Evolutionary conservation across 345 rosid genomes (phyloP), one percentile per base, ranked within the genome.

Genomic region (Eucalyptus sideroxylon): DNA sequence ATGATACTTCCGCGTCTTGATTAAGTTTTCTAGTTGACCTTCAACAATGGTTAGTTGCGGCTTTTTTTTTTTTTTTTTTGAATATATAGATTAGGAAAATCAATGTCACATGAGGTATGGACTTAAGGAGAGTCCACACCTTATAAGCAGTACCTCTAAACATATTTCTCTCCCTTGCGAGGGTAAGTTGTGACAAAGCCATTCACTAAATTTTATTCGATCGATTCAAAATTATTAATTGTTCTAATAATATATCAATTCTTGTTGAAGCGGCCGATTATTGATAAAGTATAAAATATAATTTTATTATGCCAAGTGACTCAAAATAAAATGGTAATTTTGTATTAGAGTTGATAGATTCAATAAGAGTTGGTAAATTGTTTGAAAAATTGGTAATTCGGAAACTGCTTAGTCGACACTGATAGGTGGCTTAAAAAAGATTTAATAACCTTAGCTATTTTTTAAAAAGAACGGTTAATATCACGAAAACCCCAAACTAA

Each of bases 61-160:
- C n/a, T n/a, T 9, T 50, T 49, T 49, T 16, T 16, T 50, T 11
- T 45, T 45, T 16, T 16, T 50, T 50, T 19, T 53, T 19, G 0
- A 53, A 19, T 53, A 53, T 53, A 53, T 19, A 19, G 4, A 8
- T 53, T 53, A 53, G 0, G 2, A 53, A 53, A 53, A 53, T 53
- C 4, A 53, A 8, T 53, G 59, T 53, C 5, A 19, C 5, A 0
- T 0, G 1, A 53, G 26, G 0, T 53, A 53, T 53, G 59, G 11
- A 53, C 5, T 53, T 53, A 53, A 53, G 59, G 26, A 53, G 11
- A 53, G 59, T 53, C 59, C 11, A 53, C 10, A 0, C 26, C 59
- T 19, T 53, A 53, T 53, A 53, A 53, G 26, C 2, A 53, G 59
- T 53, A 19, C 10, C 59, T 53, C 59, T 19, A 19, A 53, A 53